Evolutionary conservation across 2,329 filamentous ascomycete species (phyloP), one percentile per base, ranked within the genome.

Genomic region (Acrodontium crateriforme): DNA sequence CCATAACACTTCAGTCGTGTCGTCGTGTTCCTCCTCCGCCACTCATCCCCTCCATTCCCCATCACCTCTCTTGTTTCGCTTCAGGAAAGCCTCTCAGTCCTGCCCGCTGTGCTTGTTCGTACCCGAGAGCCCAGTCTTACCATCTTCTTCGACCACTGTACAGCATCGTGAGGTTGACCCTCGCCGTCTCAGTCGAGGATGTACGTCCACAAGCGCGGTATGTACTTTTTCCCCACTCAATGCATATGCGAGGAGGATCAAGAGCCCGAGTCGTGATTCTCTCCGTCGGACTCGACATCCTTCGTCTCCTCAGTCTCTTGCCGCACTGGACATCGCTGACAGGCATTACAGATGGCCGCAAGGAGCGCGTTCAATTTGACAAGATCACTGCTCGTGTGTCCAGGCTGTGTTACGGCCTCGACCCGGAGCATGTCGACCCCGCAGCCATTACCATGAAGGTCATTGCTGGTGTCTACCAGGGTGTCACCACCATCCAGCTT

Each of bases 311-410:
- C 25, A 24, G 23, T n/a, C n/a, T n/a, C n/a, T n/a, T n/a, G n/a
- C n/a, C n/a, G n/a, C n/a, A n/a, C 10, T 9, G 9, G 12, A 20
- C 29, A 24, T 20, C 9, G 29, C 43, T 49, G 31, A 52, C 39
- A 30, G 28, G 18, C 9, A 16, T 27, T 19, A 20, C 46, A 95
- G 89, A 98, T 71, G 87, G 87, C 63, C 89, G 89, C 69, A 93
- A 95, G 68, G 89, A 98, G 71, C 89, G 89, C 60, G 89, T 98
- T 42, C 89, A 98, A 60, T 98, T 98, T 67, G 89, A 98, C 71
- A 98, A 98, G 68, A 98, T 98, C 72, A 95, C 89, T 52, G 89
- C 89, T 49, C 84, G 89, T 60, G 89, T 98, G 45, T 95, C 89
- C 25, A 76, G 89, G 51, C 69, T 98, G 53, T 98, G 89, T 71